These are phyloP conservation scores for Auriscalpium vulgare DNA, from an alignment of 768 basidiomycete genomes.

Conservation along the genomic window DNA sequence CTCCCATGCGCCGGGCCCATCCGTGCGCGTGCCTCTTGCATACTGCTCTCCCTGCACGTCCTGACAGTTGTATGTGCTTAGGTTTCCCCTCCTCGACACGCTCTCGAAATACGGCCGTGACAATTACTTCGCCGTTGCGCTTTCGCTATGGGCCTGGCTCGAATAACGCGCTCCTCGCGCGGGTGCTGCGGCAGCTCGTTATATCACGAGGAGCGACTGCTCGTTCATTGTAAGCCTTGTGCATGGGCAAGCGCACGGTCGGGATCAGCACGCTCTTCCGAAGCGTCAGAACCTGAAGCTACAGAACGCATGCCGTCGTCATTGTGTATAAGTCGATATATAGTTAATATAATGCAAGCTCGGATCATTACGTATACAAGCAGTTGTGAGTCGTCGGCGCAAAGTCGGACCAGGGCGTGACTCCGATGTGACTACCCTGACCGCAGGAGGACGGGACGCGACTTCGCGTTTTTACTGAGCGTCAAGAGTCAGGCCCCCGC, in stretches of 20 bases:
- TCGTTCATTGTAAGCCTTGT: conserved; percentile 94
- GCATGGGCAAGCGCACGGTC: conserved; percentile 97
- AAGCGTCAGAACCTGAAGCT: conserved; percentile 90
- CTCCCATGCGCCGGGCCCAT: conserved; percentile 85
- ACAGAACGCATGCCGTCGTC: too few species aligned
- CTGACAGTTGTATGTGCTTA: conserved; percentile 27
- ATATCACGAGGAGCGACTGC: conserved; percentile 96
- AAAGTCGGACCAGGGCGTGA: too few species aligned
- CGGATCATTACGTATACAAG: too few species aligned
- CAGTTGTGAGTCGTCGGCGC: too few species aligned
- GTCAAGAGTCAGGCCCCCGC: too few species aligned
- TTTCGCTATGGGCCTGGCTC: conserved; percentile 99
- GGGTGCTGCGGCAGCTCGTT: conserved; percentile 98
- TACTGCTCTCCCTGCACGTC: too few species aligned
- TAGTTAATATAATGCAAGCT: too few species aligned
- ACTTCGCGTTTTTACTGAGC: too few species aligned
- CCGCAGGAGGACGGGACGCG: too few species aligned
- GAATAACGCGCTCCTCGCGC: conserved; percentile 96
- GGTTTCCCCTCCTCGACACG: conserved; percentile 86
- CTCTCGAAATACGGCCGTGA: conserved; percentile 99
- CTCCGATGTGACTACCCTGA: too few species aligned
- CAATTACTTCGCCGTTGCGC: conserved; percentile 92
- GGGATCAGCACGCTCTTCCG: conserved; percentile 93
- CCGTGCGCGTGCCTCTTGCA: conserved; percentile 40
- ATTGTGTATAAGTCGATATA: too few species aligned